Conservation (phyloP, 2,329 filamentous ascomycete species). For the Decorospora gaudefroyi region DNA sequence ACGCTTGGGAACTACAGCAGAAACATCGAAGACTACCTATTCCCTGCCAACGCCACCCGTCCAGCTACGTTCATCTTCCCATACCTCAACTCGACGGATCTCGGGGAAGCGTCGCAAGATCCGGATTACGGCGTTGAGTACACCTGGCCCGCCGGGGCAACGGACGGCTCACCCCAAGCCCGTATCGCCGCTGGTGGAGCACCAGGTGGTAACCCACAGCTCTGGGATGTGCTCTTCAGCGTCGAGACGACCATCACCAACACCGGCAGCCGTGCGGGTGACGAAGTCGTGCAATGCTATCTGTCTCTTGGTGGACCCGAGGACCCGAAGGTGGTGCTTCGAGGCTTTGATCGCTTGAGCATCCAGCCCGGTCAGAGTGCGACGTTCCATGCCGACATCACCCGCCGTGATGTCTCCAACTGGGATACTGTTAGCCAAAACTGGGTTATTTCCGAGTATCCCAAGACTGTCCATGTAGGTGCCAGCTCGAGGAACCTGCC, state of each 20-base stretch:
- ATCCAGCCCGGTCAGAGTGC: slow-evolving; percentile 70
- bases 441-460: slow-evolving; percentile 69
- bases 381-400: slow-evolving; percentile 70
- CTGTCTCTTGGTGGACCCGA: slow-evolving; percentile 77
- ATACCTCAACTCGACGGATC: slow-evolving; percentile 67
- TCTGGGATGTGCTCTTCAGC: slow-evolving; percentile 72
- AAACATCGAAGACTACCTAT: slow-evolving; percentile 67
- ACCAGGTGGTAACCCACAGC: slow-evolving; percentile 62
- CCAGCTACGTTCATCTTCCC: slow-evolving; percentile 69
- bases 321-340: slow-evolving; percentile 68
- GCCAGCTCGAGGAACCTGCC: slow-evolving; percentile 62
- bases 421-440: slow-evolving; percentile 83
- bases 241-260: slow-evolving; percentile 72
- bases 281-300: slow-evolving; percentile 76
- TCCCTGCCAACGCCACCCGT: slow-evolving; percentile 63
- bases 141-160: slow-evolving; percentile 62
- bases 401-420: slow-evolving; percentile 80
- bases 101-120: slow-evolving; percentile 61
- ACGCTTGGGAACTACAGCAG: slow-evolving; percentile 67
- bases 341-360: slow-evolving; percentile 78
- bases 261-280: slow-evolving; percentile 66
- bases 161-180: slow-evolving; percentile 62
- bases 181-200: slow-evolving; percentile 67
- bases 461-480: slow-evolving; percentile 65
- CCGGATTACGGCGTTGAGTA: slow-evolving; percentile 63